These are phyloP conservation scores for Nectriaceae sp. DNA, from an alignment of 2,329 filamentous ascomycete genomes.

Conservation along the genomic window DNA sequence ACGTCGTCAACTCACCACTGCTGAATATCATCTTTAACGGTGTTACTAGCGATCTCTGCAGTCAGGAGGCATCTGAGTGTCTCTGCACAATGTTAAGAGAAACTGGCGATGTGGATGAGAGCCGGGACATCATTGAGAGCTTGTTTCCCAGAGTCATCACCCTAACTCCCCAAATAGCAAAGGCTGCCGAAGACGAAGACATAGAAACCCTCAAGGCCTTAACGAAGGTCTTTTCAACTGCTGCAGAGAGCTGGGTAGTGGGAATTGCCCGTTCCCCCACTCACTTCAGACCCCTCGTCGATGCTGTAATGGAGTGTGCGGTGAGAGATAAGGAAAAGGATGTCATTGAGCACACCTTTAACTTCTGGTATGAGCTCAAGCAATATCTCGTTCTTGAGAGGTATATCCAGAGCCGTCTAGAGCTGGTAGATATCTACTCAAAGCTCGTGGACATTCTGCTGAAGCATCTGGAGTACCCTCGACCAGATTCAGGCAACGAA, in stretches of 20 bases:
- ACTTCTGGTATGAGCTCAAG: slow-evolving; percentile 98
- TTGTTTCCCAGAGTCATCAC: slow-evolving; percentile 81
- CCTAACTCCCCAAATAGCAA: slow-evolving; percentile 74
- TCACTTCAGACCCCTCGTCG: slow-evolving; percentile 83
- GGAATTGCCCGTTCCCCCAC: slow-evolving; percentile 81
- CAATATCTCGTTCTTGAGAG: slow-evolving; percentile 90
- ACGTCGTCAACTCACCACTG: slow-evolving; percentile 83
- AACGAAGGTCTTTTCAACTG: slow-evolving; percentile 88
- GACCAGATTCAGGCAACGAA: slow-evolving; percentile 71
- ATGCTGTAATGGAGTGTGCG: slow-evolving; percentile 89
- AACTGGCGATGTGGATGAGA: slow-evolving; percentile 92
- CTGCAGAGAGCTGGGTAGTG: slow-evolving; percentile 92
- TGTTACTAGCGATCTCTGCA: slow-evolving; percentile 72
- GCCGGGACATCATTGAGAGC: slow-evolving; percentile 75
- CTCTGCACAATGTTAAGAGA: slow-evolving; percentile 90
- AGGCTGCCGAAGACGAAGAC: slow-evolving; percentile 79
- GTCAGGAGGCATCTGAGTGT: slow-evolving; percentile 88
- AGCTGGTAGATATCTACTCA: slow-evolving; percentile 80
- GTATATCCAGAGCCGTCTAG: slow-evolving; percentile 79
- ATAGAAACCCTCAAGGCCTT: slow-evolving; percentile 83
- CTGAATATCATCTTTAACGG: slow-evolving; percentile 80
- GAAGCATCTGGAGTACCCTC: slow-evolving; percentile 84
- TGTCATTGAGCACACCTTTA: slow-evolving; percentile 90
- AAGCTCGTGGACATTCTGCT: slow-evolving; percentile 92
- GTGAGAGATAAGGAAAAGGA: slow-evolving; percentile 85